phyloP scores from a whole-genome alignment of 2,329 filamentous ascomycete genomes.

The Fusarium coicis region DNA sequence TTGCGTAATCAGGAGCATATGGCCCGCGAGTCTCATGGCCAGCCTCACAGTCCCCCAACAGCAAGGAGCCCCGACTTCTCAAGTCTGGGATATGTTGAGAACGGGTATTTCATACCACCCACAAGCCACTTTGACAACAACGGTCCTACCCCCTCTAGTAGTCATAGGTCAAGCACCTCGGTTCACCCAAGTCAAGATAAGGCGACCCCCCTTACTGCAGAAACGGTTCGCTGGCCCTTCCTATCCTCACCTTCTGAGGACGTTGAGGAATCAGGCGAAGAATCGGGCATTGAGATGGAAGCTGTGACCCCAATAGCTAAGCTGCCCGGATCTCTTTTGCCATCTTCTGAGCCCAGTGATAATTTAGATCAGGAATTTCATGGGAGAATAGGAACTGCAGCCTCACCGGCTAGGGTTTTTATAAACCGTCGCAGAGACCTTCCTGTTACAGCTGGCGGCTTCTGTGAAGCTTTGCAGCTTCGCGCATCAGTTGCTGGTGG shows the following conservation, averaged over 20 bases:
- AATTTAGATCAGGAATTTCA: background rate
- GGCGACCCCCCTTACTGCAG: background rate
- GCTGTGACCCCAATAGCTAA: background rate
- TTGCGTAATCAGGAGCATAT: background rate
- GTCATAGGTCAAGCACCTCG: background rate
- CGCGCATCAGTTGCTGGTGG: background rate
- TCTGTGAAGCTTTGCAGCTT: background rate
- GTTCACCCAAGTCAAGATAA: background rate
- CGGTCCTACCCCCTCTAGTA: background rate
- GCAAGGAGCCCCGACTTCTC: background rate
- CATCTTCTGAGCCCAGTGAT: background rate
- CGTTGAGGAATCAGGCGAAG: background rate
- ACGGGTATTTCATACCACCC: background rate
- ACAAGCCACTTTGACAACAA: too few relatives aligned
- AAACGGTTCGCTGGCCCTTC: background rate
- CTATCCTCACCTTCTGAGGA: background rate
- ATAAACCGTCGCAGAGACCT: background rate
- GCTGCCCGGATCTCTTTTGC: background rate
- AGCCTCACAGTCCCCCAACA: background rate
- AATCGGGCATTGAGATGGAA: background rate
- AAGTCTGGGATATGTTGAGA: background rate
- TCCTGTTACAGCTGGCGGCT: background rate
- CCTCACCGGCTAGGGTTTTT: background rate
- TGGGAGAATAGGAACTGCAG: background rate
- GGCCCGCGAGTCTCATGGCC: background rate